phyloP scores from a whole-genome alignment of 768 basidiomycete genomes.

The Tulasnella sp. region DNA sequence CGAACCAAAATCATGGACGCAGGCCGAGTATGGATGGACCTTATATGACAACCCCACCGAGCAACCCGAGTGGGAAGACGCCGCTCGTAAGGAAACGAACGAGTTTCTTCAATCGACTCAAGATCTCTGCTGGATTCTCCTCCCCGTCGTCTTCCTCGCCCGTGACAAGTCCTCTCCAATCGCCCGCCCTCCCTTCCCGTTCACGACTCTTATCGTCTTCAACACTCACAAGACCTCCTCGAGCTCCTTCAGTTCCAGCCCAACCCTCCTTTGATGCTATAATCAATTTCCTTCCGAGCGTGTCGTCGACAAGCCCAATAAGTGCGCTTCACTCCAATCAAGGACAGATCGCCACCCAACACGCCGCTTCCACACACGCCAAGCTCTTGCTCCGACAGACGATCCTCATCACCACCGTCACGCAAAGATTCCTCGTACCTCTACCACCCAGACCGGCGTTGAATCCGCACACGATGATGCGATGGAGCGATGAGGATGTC shows the following conservation, averaged over 20 bases:
- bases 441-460: neutral
- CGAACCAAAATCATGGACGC: too few relatives aligned
- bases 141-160: too few relatives aligned
- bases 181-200: too few relatives aligned
- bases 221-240: too few relatives aligned
- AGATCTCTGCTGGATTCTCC: too few relatives aligned
- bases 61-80: too few relatives aligned
- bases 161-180: too few relatives aligned
- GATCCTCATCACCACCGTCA: constrained; percentile 9
- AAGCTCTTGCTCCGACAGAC: constrained; percentile 13
- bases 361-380: neutral
- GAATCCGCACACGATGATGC: neutral
- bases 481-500: neutral
- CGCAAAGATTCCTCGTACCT: constrained; percentile 7
- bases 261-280: constrained; percentile 12
- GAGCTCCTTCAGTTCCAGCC: neutral
- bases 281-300: constrained; percentile 10
- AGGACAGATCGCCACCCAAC: constrained; percentile 8
- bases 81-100: too few relatives aligned
- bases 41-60: too few relatives aligned
- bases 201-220: too few relatives aligned
- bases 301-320: neutral
- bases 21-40: too few relatives aligned
- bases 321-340: neutral
- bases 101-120: too few relatives aligned